phyloP scores from a whole-genome alignment of 768 basidiomycete genomes.

The Boletus pseudo-olivaceus region DNA sequence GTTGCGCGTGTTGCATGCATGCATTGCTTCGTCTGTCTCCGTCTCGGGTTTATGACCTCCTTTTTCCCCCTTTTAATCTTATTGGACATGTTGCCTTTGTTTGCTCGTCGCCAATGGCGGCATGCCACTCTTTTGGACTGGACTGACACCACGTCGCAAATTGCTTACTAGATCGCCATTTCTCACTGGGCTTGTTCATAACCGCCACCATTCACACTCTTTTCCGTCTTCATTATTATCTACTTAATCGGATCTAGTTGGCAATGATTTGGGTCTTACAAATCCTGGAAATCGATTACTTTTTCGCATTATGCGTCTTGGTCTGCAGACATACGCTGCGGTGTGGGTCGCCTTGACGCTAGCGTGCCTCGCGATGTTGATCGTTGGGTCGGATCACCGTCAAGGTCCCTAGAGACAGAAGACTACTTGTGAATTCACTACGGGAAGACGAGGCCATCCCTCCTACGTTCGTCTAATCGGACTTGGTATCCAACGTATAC shows the following conservation, averaged over 20 bases:
- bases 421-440: too few species aligned
- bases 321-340: background rate
- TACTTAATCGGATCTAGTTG: constrained; percentile 28
- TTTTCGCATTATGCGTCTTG: background rate
- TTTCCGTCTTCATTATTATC: constrained; percentile 20
- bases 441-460: too few species aligned
- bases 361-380: background rate
- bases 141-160: constrained; percentile 7
- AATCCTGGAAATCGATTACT: constrained; percentile 5
- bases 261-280: constrained; percentile 15
- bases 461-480: background rate
- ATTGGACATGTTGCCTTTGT: constrained; percentile 14
- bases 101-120: background rate
- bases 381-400: too few species aligned
- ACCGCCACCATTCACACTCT: constrained; percentile 11
- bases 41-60: background rate
- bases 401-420: too few species aligned
- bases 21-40: background rate
- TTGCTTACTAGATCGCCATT: constrained; percentile 15
- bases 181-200: constrained; percentile 1
- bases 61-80: background rate
- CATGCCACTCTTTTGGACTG: constrained; percentile 22
- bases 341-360: background rate
- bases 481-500: background rate
- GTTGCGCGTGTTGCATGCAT: background rate